Conservation (phyloP, 2,329 filamentous ascomycete genomes). For the Penicillium sp. region DNA sequence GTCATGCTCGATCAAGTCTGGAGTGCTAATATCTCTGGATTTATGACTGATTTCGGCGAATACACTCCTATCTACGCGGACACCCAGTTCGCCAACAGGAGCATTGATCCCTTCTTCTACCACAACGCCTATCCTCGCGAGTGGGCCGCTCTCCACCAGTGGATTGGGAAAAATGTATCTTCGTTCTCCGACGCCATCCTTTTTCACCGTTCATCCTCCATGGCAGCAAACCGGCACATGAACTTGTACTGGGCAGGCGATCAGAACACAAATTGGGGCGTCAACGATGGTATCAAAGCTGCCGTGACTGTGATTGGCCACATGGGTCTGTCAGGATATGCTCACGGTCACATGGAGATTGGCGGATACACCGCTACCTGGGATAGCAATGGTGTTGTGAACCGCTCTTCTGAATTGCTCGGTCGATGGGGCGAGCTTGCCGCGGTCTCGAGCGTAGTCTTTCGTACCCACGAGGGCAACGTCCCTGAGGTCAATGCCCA, state of each 20-base stretch:
- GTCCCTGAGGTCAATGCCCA: slow-evolving; percentile 38
- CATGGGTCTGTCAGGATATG: slow-evolving; percentile 38
- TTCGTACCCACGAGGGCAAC: slow-evolving; percentile 41
- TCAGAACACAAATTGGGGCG: slow-evolving; percentile 35
- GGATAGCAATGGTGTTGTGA: slow-evolving; percentile 29
- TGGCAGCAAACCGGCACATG: slow-evolving; percentile 33
- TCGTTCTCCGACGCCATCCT: slow-evolving; percentile 32
- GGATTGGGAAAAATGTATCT: slow-evolving; percentile 27
- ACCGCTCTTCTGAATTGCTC: slow-evolving; percentile 35
- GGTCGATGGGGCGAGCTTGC: slow-evolving; percentile 40
- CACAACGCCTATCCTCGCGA: slow-evolving; percentile 37
- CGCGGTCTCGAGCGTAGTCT: slow-evolving; percentile 34
- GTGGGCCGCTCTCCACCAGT: slow-evolving; percentile 35
- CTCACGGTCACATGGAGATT: slow-evolving; percentile 36
- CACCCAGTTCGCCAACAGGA: slow-evolving; percentile 28
- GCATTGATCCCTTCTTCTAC: slow-evolving; percentile 30
- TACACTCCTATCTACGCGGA: slow-evolving; percentile 32
- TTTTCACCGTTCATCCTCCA: slow-evolving; percentile 37
- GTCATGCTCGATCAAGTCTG: slow-evolving; percentile 35
- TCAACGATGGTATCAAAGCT: slow-evolving; percentile 38
- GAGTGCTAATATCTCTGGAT: slow-evolving; percentile 36
- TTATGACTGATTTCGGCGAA: slow-evolving; percentile 41
- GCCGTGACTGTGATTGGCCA: slow-evolving; percentile 36
- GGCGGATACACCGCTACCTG: slow-evolving; percentile 38
- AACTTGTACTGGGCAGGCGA: slow-evolving; percentile 43